Base-by-base conservation (phyloP, 2,329 filamentous ascomycete species). In the Aspergillus aculeatinus region DNA sequence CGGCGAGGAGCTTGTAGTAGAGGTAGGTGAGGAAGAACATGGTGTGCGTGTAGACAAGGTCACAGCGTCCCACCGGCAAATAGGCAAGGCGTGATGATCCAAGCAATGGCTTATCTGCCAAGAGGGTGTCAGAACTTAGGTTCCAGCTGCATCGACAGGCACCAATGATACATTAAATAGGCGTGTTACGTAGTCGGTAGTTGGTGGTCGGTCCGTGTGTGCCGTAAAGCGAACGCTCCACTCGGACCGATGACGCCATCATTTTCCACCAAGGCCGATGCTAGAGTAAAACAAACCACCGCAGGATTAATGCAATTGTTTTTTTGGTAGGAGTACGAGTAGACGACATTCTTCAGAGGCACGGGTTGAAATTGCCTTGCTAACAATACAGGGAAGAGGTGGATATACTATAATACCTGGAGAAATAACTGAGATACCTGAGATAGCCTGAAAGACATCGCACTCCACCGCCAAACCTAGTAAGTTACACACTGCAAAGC, bases 11-110 rank as follows among this genome's bases (percentile, higher is more conserved):
- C 56, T 67, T 70, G 56, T 65, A 65, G 48, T 64, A 69, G 11
- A 65, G 49, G 48, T 71, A 70, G 23, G 59, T 63, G 5, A 68
- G 51, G 31, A 59, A 61, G 2, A 63, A 63, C 66, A 70, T 70
- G 25, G 21, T 61, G 55, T 35, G 12, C 27, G 42, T 51, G 51
- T 25, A 48, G 33, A 49, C 51, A 19, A 23, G 29, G 48, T 14
- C 23, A 29, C 27, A 9, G 27, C 11, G 47, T 27, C 42, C 44
- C 25, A 57, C 44, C 16, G 16, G 49, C 39, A 10, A 23, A 39
- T 54, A 35, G 33, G 27, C 51, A 59, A 54, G 50, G 48, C 49
- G 23, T 19, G 25, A 27, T 44, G 25, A 16, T 48, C 10, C 19
- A 12, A 48, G 25, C 19, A 14, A 48, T 21, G 47, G 23, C 47